Conservation (phyloP, 768 basidiomycete genomes). For the Strobilomyces confusus region DNA sequence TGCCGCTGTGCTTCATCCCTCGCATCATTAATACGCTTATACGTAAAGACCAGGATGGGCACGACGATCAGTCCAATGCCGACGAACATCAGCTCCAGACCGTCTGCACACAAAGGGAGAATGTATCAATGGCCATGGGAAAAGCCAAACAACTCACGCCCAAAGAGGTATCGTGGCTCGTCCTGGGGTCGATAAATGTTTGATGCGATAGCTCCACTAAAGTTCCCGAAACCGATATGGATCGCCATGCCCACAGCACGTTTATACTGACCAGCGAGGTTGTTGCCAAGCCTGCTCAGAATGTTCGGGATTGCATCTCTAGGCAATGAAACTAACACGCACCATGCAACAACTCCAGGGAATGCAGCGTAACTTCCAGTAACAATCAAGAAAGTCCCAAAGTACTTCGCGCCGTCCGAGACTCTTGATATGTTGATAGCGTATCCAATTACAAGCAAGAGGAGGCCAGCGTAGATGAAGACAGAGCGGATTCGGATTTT, state of each 20-base stretch:
- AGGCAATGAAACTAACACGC: conserved; percentile 14
- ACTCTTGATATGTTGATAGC: conserved; percentile 57
- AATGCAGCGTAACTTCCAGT: conserved; percentile 54
- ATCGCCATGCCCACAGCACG: conserved; percentile 65
- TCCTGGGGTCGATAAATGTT: conserved; percentile 61
- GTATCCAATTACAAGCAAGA: conserved; percentile 55
- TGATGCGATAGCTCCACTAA: conserved; percentile 58
- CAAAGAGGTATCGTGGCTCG: conserved; percentile 55
- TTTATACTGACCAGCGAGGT: conserved; percentile 66
- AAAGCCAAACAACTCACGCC: conserved; percentile 43
- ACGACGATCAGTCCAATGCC: conserved; percentile 56
- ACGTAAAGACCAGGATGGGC: conserved; percentile 45
- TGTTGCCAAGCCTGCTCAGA: conserved; percentile 44
- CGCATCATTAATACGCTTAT: conserved; percentile 52
- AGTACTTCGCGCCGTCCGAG: conserved; percentile 57
- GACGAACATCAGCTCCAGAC: conserved; percentile 62
- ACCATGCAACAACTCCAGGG: conserved; percentile 64
- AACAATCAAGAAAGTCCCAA: conserved; percentile 68
- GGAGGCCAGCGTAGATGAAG: conserved; percentile 51
- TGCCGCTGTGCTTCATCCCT: conserved; percentile 36
- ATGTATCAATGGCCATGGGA: neutral
- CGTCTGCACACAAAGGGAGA: conserved; percentile 37
- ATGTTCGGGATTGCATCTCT: neutral
- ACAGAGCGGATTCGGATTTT: conserved; percentile 49
- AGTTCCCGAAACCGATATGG: conserved; percentile 51